Base-by-base conservation (phyloP, 495 filamentous ascomycete species). In the Delitschia confertaspora region DNA sequence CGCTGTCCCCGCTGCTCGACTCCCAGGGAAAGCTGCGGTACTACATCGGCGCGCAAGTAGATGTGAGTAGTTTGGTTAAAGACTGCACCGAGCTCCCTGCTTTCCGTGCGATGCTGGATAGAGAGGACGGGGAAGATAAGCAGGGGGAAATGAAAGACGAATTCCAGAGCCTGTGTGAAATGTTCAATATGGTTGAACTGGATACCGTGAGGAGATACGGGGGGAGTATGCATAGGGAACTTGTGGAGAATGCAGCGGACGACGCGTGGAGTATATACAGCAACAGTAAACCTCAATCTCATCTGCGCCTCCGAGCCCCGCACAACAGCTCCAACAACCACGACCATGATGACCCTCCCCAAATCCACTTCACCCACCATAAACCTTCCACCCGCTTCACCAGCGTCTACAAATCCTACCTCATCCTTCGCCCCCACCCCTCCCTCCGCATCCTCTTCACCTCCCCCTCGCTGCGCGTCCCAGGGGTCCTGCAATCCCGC, bases 21-120 rank as follows among this genome's bases (percentile, higher is more conserved):
- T 77, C 65, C 42, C 68, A 69, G 27, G 79, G 79, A 13, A 65
- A 65, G 4, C 61, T 78, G 6, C 62, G 73, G 29, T 82, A 83
- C 58, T 75, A 70, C 55, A 72, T 83, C 44, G 77, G 79, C 38
- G 78, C 76, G 7, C 77, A 82, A 57, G 69, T 81, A 4, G 79
- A 82, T 44, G 70, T 82, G 19, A 77, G 70, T 13, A 72, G 75
- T n/a, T 59, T 82, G 0, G 68, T 72, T 18, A 75, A 76, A 45
- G 74, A 81, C 37, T 78, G 70, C 51, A 65, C 68, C 6, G 74
- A 72, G 17, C 60, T 83, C 4, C 72, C 78, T 25, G 72, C 71
- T 2, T 62, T 80, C 2, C 62, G 64, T 47, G 55, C 62, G 4
- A 49, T 78, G 18, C 52, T 72, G 3, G 51, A 49, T 5, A 58